Evolutionary conservation across 495 filamentous ascomycete species (phyloP).

Genomic region (Penicillium turbatum): DNA sequence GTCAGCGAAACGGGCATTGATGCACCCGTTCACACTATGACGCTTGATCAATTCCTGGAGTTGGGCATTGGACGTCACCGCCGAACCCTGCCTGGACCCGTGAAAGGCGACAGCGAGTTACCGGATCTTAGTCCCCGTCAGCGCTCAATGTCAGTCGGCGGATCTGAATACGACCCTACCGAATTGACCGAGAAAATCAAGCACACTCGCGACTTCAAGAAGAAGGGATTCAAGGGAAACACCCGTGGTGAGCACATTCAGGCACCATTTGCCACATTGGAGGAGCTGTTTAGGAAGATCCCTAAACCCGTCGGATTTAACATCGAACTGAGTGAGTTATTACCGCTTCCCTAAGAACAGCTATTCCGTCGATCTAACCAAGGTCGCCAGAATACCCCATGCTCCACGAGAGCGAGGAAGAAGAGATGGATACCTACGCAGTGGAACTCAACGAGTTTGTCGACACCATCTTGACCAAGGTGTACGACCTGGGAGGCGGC

Average conservation of each 20-base stretch:
- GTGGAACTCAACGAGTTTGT: slow-evolving; percentile 97
- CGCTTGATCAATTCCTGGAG: slow-evolving; percentile 87
- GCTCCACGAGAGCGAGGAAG: slow-evolving; percentile 87
- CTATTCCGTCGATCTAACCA: slow-evolving; percentile 30
- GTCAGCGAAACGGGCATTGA: slow-evolving; percentile 98
- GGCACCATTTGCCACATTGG: slow-evolving; percentile 87
- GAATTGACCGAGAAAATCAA: slow-evolving; percentile 90
- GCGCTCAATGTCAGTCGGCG: slow-evolving; percentile 56
- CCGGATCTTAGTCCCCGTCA: slow-evolving; percentile 27
- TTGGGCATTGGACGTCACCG: slow-evolving; percentile 52
- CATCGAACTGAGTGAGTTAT: slow-evolving; percentile 80
- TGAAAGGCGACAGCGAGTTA: slow-evolving; percentile 14
- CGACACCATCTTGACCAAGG: slow-evolving; percentile 83
- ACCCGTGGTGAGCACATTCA: slow-evolving; percentile 91
- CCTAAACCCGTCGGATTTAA: slow-evolving; percentile 86
- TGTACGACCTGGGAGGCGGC: slow-evolving; percentile 68
- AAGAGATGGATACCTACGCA: slow-evolving; percentile 96
- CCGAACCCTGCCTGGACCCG: slow-evolving; percentile 11
- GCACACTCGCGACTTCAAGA: slow-evolving; percentile 91
- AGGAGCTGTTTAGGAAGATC: slow-evolving; percentile 85
- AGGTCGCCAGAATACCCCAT: slow-evolving; percentile 76
- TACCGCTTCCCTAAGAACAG: slow-evolving; percentile 17
- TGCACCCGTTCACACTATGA: slow-evolving; percentile 91
- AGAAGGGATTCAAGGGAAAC: slow-evolving; percentile 93
- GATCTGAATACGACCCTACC: slow-evolving; percentile 47